Evolutionary conservation across 441 rosid genomes (phyloP), one percentile per base, ranked within the genome.

Genomic region (Bruguiera hainesii): DNA sequence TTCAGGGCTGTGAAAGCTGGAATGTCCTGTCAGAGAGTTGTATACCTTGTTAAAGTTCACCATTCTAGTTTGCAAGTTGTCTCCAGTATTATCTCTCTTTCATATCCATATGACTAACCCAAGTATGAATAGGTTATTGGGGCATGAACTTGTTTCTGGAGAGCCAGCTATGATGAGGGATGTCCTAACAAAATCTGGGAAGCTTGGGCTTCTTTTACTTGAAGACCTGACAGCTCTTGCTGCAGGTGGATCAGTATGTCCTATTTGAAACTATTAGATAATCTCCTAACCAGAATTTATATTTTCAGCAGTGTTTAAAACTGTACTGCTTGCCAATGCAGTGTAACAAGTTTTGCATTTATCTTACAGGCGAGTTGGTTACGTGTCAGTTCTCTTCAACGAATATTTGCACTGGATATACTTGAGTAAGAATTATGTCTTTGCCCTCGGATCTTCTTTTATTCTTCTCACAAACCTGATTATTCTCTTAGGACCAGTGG

Each of bases 171-270:
- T 73, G 56, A 74, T 52, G 87, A 89, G 85, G 78, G 93, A 83
- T 69, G 75, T 78, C 73, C 73, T 85, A 76, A 82, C 86, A 67
- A 77, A 79, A 64, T 76, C 81, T 61, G 98, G 98, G 77, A 92
- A 87, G 77, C 82, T 95, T 71, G 99, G 97, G 81, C 87, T 92
- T 78, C 90, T 83, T 60, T 79, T 95, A 80, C 99, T 95, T 72
- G 99, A 95, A 88, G 98, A 95, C 93, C 91, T 92, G 91, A 92
- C 97, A 90, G 98, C 98, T 84, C 93, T 94, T 80, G 99, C 98
- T 89, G 99, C 96, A 87, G 97, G 99, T 92, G 99, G 98, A 95
- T 90, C 95, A 86, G 98, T 95, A 95, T 83, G 99, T 95, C 85
- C 78, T 81, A 80, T 78, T 83, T 84, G 82, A 75, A 78, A 70